phyloP scores from a whole-genome alignment of 2,329 filamentous ascomycete species.

The Didymella pomorum region DNA sequence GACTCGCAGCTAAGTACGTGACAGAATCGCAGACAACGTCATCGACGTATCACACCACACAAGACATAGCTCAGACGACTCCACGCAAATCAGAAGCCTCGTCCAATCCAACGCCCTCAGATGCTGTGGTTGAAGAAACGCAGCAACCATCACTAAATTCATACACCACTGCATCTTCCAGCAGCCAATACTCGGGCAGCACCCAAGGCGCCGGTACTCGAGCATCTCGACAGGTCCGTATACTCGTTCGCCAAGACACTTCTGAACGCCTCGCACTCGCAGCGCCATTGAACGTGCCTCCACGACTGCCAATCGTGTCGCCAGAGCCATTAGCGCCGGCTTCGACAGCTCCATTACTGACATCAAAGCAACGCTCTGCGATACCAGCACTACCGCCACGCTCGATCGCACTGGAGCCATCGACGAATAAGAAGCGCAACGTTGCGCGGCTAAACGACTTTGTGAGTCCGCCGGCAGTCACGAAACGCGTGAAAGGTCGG shows the following conservation, averaged over 20 bases:
- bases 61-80: slow-evolving; percentile 32
- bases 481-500: slow-evolving; percentile 2
- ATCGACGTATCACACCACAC: slow-evolving; percentile 35
- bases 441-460: background rate
- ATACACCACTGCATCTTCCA: slow-evolving; percentile 18
- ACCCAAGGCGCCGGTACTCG: slow-evolving; percentile 33
- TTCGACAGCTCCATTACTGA: slow-evolving; percentile 7
- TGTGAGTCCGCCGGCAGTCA: slow-evolving; percentile 5
- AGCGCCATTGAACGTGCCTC: slow-evolving; percentile 8
- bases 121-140: slow-evolving; percentile 31
- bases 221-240: slow-evolving; percentile 28
- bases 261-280: slow-evolving; percentile 19
- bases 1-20: slow-evolving; percentile 34
- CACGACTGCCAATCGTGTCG: background rate
- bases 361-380: background rate
- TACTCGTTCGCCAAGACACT: slow-evolving; percentile 35
- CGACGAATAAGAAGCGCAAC: background rate
- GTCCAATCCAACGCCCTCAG: slow-evolving; percentile 10
- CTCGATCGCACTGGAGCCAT: background rate
- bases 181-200: slow-evolving; percentile 29
- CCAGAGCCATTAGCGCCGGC: background rate
- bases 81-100: slow-evolving; percentile 22
- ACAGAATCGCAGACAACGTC: slow-evolving; percentile 29
- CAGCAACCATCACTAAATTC: slow-evolving; percentile 19
- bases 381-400: background rate